Evolutionary conservation across 2,329 filamentous ascomycete genomes (phyloP), one percentile per base, ranked within the genome.

Genomic region (Lasiodiplodia theobromae): DNA sequence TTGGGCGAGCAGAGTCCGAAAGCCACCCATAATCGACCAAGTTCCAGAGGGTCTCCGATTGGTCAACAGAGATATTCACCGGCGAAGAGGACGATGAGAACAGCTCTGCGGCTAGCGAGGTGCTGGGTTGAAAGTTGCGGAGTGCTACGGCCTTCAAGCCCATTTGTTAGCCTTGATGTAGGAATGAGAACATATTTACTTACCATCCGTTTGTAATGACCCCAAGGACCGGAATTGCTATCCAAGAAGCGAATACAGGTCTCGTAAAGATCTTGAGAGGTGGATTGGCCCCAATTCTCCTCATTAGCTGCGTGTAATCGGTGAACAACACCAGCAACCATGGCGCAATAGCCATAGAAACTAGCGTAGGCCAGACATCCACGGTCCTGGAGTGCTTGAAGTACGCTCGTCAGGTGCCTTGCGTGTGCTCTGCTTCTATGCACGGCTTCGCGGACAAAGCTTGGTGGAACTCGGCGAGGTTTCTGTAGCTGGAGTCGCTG

Each of bases 271-370:
- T 53, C 53, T 58, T 4, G 8, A 18, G 34, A n/a, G 28, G 25
- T 12, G 38, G 14, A 12, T 8, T 38, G 34, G 31, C 21, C 14
- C 37, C 40, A 12, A 2, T 14, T 14, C 8, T 44, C n/a, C 38
- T 44, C 28, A 14, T 68, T 31, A 5, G 23, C 40, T 6, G 52
- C 10, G 52, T 62, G 69, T 3, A 70, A 40, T n/a, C 67, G 54
- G 37, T 67, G 69, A 23, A 69, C 66, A 67, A 72, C 53, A 18
- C 73, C 76, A 6, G 73, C 74, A n/a, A 78, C 70, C 23, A 74
- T 73, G n/a, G 75, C 72, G 40, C 74, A 77, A 58, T 79, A 79
- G 3, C 77, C 73, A 60, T 76, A 77, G 62, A 79, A 78, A 0
- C 76, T 78, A 1, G 76, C 75, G 62, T 74, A 44, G 2, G 56